Base-by-base conservation (phyloP, 2,329 filamentous ascomycete genomes). In the Aspergillus fructus region DNA sequence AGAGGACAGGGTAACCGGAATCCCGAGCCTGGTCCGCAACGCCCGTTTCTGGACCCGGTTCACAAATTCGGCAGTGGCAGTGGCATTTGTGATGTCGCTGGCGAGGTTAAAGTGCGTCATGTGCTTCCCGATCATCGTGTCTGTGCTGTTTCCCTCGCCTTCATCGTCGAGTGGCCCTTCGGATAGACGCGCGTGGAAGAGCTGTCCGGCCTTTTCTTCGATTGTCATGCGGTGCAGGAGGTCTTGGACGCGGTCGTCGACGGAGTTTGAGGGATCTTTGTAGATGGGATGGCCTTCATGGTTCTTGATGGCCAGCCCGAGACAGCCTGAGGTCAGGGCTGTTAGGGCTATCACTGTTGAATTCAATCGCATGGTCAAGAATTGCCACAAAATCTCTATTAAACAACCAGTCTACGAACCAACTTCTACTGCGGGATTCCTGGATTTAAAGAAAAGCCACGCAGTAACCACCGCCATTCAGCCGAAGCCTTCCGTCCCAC, bases 51-150 rank as follows among this genome's bases (percentile, higher is more conserved):
- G 53, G 9, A 55, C 12, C 9, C 5, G 15, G 27, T 55, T 55
- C 17, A 37, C 17, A 15, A 43, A 53, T 9, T 53, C 30, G 1
- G 50, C 50, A 2, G 50, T 45, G 13, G 23, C n/a, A 1, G 19
- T 46, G 2, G 50, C 27, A n/a, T 53, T 37, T 19, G 24, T 46
- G 27, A 53, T 46, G 9, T 43, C 37, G 43, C 45, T 39, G n/a
- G 13, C 34, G 17, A 43, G 53, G 39, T 55, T 55, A 24, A 55
- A 49, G 27, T 49, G 53, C 13, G 45, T 43, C 17, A 55, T 30
- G 21, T 33, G 39, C 15, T 55, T 55, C 24, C 19, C 23, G 6
- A 55, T 21, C 34, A 49, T 23, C 4, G 17, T 19, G 3, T 55
- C 17, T 2, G 53, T 55, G 39, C 53, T 49, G 53, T 45, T 42